Conservation (phyloP, 345 rosid species). For the Erucastrum elatum region DNA sequence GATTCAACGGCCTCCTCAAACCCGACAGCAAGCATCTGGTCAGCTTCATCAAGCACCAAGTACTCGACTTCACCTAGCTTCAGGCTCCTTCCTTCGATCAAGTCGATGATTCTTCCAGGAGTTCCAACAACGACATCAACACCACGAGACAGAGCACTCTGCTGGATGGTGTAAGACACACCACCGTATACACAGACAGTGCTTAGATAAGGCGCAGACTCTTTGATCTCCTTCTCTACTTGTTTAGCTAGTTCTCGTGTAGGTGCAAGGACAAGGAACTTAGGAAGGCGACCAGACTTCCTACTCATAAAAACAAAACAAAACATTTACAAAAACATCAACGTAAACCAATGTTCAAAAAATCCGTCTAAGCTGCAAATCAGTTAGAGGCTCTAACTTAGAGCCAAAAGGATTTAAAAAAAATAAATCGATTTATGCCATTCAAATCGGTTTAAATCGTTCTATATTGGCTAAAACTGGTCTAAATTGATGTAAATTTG, state of each 20-base stretch:
- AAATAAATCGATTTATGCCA: not conserved
- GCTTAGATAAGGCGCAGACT: conserved; percentile 79
- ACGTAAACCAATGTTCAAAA: not conserved
- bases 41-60: conserved; percentile 90
- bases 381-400: no score
- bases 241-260: conserved; percentile 92
- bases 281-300: conserved; percentile 70
- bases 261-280: conserved; percentile 79
- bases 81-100: conserved; percentile 73
- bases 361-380: not conserved
- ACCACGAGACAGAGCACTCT: conserved; percentile 80
- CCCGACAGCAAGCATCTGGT: not conserved
- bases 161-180: conserved; percentile 79
- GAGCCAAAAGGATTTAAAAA: no score
- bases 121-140: conserved; percentile 98
- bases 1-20: not conserved
- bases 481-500: no score
- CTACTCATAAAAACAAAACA: conserved; percentile 37
- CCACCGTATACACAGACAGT: conserved; percentile 98
- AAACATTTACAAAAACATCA: not conserved
- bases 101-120: conserved; percentile 92
- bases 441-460: not conserved
- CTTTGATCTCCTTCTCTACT: conserved; percentile 94
- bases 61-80: conserved; percentile 82
- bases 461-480: no score